Percentiles rank a stretch among this genome's conserved stretches.
Evolutionary conservation across 2,329 filamentous ascomycete species (phyloP).

Genomic region (Coniochaeta sp.): DNA sequence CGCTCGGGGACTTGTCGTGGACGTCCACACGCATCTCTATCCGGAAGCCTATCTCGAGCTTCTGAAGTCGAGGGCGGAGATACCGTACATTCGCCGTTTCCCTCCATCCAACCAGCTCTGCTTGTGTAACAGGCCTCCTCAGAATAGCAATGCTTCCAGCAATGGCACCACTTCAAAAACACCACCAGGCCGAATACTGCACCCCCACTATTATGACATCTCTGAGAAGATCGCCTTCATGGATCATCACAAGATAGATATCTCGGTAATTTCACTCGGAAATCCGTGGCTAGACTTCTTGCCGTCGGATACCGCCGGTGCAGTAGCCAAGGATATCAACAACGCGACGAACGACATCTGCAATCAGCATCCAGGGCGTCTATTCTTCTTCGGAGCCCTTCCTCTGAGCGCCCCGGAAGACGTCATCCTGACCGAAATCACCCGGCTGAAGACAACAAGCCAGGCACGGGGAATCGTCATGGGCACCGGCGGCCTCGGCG

Average conservation of each 20-base stretch:
- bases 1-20: constrained; percentile 36
- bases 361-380: constrained; percentile 50
- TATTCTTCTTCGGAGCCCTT: constrained; percentile 79
- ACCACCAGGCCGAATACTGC: constrained; percentile 72
- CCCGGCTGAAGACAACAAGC: constrained; percentile 50
- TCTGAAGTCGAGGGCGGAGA: constrained; percentile 49
- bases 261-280: constrained; percentile 79
- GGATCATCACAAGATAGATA: constrained; percentile 72
- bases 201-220: constrained; percentile 75
- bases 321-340: constrained; percentile 63
- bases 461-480: constrained; percentile 79
- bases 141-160: constrained; percentile 16
- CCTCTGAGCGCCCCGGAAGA: constrained; percentile 63
- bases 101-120: constrained; percentile 15
- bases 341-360: constrained; percentile 71
- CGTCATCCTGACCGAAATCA: constrained; percentile 57
- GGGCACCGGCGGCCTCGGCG: constrained; percentile 73
- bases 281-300: constrained; percentile 95
- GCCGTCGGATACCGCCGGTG: constrained; percentile 47
- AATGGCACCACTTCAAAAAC: constrained; percentile 45
- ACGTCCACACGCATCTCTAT: constrained; percentile 66
- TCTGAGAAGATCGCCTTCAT: constrained; percentile 79
- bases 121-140: neutral
- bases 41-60: constrained; percentile 55
- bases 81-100: constrained; percentile 68